Base-by-base conservation (phyloP, 75 land plant genomes). In the Pinus albicaulis region DNA sequence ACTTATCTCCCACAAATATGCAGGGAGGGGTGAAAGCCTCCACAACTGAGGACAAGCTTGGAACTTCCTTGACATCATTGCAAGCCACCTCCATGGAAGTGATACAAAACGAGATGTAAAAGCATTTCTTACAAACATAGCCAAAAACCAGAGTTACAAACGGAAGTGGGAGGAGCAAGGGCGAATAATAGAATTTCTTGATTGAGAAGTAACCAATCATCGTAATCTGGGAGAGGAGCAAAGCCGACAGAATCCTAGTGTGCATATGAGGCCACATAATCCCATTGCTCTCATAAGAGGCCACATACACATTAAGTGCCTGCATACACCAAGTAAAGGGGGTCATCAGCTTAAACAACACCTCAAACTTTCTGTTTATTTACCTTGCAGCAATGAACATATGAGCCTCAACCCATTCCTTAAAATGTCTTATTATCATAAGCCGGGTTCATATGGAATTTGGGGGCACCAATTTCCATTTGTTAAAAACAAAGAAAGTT, bases 191-290 rank as follows among this genome's bases (percentile, higher is more conserved):
- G 78, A 94, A 94, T 59, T 90, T 76, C 82, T 90, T 96, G 31
- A 80, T 73, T 6, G 80, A 77, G 26, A 96, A 85, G 85, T 86
- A 96, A 23, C 98, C 99, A 70, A 96, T 31, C 95, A 96, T 92
- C 1, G 93, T 88, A 8, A 94, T 38, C 77, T 96, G 99, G 57
- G 82, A 90, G 24, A 96, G 73, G n/a, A 92, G 61, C 10, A 96
- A 59, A 16, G 93, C 83, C 12, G 90, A 95, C 0, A 94, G 14
- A 34, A 94, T 82, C 2, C 98, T 80, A 5, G 61, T 25, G 31
- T 82, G 83, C 57, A 96, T 92, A 80, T 96, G 99, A 10, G 99
- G 99, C 99, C 99, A 96, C 93, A 94, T 92, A 8, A 90, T 76
- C 10, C 99, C 99, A 56, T 88, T 61, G 84, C 92, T 96, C 75